Evolutionary conservation across 177 flowering plant genomes (phyloP).

Genomic region (Tripterygium wilfordii): DNA sequence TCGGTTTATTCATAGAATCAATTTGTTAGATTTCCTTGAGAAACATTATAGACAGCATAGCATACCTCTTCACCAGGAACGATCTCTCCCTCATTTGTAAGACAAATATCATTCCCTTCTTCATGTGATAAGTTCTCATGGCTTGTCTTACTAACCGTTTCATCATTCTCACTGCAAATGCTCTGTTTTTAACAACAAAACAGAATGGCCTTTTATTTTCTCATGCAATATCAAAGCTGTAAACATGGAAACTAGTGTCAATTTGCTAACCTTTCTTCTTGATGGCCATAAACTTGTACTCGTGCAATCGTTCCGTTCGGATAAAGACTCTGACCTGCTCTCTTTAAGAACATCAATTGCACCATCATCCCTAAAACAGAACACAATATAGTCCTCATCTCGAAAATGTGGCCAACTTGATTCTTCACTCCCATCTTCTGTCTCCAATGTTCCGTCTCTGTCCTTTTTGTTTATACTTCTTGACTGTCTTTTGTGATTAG

Average conservation of each 20-base stretch:
- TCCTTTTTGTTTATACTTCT: neutral
- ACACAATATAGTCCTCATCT: constrained; percentile 41
- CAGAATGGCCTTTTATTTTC: constrained; percentile 1
- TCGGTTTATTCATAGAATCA: too few relatives aligned
- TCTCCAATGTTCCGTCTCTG: too few relatives aligned
- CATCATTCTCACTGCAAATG: constrained; percentile 11
- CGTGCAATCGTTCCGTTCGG: too few relatives aligned
- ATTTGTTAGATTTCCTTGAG: too few relatives aligned
- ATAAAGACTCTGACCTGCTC: constrained; percentile 2
- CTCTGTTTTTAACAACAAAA: constrained; percentile 17
- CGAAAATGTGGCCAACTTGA: neutral
- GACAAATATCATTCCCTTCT: constrained; percentile 1
- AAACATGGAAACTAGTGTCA: too few relatives aligned
- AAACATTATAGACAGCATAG: too few relatives aligned
- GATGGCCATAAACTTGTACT: too few relatives aligned
- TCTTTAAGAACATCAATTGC: constrained; percentile 22
- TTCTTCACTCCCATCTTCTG: too few relatives aligned
- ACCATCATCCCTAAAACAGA: constrained; percentile 35
- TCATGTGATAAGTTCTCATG: constrained; percentile 5
- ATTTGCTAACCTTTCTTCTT: too few relatives aligned
- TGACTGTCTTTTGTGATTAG: neutral
- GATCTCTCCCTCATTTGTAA: constrained; percentile 4
- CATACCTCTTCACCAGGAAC: constrained; percentile 6
- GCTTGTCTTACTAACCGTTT: constrained; percentile 1
- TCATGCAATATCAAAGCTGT: too few relatives aligned